These are phyloP conservation scores for Eucalyptus brandiana DNA, from an alignment of 345 rosid species.

Conservation along the genomic window DNA sequence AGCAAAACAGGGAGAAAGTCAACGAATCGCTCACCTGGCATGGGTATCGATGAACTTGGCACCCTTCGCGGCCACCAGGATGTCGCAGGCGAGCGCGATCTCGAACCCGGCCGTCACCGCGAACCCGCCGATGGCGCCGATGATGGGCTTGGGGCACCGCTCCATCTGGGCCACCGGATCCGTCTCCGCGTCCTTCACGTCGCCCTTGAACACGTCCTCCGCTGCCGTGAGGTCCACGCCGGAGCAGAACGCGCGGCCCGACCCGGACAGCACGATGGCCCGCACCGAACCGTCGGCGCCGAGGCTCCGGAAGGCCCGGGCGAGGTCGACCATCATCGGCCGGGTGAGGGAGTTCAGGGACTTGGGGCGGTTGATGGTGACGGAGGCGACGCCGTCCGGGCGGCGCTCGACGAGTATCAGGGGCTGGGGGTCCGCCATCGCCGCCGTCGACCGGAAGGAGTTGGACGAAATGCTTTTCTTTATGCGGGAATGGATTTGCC, in stretches of 20 bases:
- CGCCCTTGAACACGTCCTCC: constrained; percentile 86
- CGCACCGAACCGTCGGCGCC: constrained; percentile 42
- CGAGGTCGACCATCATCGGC: constrained; percentile 66
- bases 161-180: constrained; percentile 85
- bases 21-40: constrained; percentile 26
- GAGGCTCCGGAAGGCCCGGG: constrained; percentile 45
- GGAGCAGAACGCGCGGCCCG: constrained; percentile 84
- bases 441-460: neutral
- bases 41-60: constrained; percentile 87
- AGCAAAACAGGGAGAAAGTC: neutral
- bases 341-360: constrained; percentile 81
- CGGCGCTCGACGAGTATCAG: constrained; percentile 52
- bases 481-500: neutral
- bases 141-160: constrained; percentile 60
- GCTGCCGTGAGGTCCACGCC: constrained; percentile 88
- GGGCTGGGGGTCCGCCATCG: constrained; percentile 2
- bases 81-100: constrained; percentile 82
- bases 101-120: constrained; percentile 94
- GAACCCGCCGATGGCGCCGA: constrained; percentile 81
- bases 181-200: constrained; percentile 66
- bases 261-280: constrained; percentile 56
- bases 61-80: constrained; percentile 61
- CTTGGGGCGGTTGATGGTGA: constrained; percentile 85
- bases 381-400: constrained; percentile 44
- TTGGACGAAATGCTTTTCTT: neutral